Conservation (phyloP, 176 grass and related monocot genomes). For the Oryza brachyantha region DNA sequence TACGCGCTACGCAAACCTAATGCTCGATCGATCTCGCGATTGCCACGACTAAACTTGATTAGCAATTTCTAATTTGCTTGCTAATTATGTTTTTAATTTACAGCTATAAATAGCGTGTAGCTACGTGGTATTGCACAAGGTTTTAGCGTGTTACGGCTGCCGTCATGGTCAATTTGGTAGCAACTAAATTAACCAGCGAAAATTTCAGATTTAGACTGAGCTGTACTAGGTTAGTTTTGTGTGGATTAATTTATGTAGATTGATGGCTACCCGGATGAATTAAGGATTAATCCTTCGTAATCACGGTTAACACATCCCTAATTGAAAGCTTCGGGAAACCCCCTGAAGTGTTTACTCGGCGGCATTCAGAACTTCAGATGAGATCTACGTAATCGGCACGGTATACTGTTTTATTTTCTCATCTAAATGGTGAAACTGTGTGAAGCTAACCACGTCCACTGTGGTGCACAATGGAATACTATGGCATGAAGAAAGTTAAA, state of each 20-base stretch:
- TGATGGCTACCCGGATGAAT: background rate
- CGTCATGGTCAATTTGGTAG: background rate
- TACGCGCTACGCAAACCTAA: too few relatives aligned
- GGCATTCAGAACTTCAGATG: background rate
- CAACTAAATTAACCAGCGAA: background rate
- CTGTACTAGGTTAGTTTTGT: background rate
- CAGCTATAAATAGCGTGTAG: conserved; percentile 16
- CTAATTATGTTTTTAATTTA: background rate
- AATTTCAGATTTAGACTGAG: background rate
- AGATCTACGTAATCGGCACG: background rate
- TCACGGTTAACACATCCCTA: background rate
- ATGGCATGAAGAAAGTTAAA: background rate
- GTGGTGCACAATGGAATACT: too few relatives aligned
- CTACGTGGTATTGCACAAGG: background rate
- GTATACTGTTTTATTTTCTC: too few relatives aligned
- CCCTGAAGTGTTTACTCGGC: conserved; percentile 4
- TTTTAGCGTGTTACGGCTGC: conserved; percentile 2
- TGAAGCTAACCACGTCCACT: background rate
- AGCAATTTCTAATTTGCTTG: background rate
- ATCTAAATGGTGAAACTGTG: too few relatives aligned
- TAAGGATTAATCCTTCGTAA: background rate
- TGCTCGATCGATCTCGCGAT: background rate
- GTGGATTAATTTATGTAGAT: background rate
- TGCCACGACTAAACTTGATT: background rate
- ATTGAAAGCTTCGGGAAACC: background rate